Conservation (phyloP, 1,139 yeast species). For the Spencermartinsiella ligniputridi region DNA sequence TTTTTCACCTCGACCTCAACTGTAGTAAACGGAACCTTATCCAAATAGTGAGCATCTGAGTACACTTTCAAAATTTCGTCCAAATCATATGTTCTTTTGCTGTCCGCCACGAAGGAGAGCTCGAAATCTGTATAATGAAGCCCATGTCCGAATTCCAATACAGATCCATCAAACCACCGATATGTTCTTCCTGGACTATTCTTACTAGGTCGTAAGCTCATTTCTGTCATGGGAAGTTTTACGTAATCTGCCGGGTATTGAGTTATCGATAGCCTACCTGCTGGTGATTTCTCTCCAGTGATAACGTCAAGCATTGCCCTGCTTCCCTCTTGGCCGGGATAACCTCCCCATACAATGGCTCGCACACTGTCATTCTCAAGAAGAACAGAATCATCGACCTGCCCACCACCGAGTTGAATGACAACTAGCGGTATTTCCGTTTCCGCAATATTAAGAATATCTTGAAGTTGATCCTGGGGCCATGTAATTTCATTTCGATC, state of each 20-base stretch:
- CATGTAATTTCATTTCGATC: constrained; percentile 14
- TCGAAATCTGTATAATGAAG: constrained; percentile 13
- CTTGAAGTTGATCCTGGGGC: constrained; percentile 16
- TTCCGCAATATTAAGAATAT: constrained; percentile 8
- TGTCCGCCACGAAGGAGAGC: constrained; percentile 2
- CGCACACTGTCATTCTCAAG: constrained; percentile 10
- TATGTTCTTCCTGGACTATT: constrained; percentile 16
- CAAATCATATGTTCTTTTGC: constrained; percentile 7
- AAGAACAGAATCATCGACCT: constrained; percentile 14
- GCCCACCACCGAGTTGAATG: constrained; percentile 18
- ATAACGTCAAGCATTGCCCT: constrained; percentile 14
- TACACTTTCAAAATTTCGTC: constrained; percentile 5
- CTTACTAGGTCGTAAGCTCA: constrained; percentile 14
- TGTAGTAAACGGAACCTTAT: constrained; percentile 9
- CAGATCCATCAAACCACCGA: constrained; percentile 15
- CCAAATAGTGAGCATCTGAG: constrained; percentile 8
- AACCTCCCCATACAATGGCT: constrained; percentile 16
- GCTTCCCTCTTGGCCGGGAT: constrained; percentile 18
- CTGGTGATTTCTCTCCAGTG: constrained; percentile 8
- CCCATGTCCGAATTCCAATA: constrained; percentile 14
- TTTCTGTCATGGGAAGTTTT: constrained; percentile 3
- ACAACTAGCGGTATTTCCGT: constrained; percentile 13
- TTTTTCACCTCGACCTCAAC: constrained; percentile 11
- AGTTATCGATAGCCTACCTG: constrained; percentile 13
- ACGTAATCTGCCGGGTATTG: constrained; percentile 16